Conservation (phyloP, 768 basidiomycete genomes). For the Pisolithus albus region DNA sequence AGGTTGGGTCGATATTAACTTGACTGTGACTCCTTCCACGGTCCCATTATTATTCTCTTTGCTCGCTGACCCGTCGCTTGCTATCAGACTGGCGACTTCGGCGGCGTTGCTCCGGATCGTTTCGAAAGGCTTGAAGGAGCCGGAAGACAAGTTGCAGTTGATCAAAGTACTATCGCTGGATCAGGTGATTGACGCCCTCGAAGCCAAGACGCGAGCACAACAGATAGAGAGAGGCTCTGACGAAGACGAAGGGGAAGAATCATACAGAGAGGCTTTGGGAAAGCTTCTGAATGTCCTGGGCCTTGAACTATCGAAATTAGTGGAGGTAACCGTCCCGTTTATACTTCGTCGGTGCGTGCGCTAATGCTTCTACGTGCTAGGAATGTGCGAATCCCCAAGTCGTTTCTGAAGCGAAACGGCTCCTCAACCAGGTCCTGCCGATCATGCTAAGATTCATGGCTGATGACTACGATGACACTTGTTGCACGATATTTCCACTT, state of each 20-base stretch:
- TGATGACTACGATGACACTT: slow-evolving; percentile 86
- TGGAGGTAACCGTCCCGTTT: slow-evolving; percentile 47
- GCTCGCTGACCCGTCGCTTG: slow-evolving; percentile 67
- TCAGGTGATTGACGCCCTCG: slow-evolving; percentile 74
- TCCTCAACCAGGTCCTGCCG: slow-evolving; percentile 67
- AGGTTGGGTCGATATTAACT: slow-evolving; percentile 98
- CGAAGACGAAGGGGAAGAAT: slow-evolving; percentile 82
- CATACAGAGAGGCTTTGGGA: slow-evolving; percentile 84
- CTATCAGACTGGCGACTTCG: slow-evolving; percentile 79
- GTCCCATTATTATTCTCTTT: slow-evolving; percentile 80
- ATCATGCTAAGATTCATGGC: slow-evolving; percentile 83
- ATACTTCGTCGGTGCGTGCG: neutral
- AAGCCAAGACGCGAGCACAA: slow-evolving; percentile 64
- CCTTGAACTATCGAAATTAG: slow-evolving; percentile 72
- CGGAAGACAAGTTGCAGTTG: slow-evolving; percentile 81
- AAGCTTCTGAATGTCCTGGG: slow-evolving; percentile 78
- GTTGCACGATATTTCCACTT: slow-evolving; percentile 76
- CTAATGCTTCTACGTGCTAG: slow-evolving; percentile 29
- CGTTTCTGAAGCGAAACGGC: slow-evolving; percentile 53
- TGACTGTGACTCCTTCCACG: slow-evolving; percentile 88
- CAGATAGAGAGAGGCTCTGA: slow-evolving; percentile 60
- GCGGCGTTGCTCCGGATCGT: slow-evolving; percentile 74
- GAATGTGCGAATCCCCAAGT: slow-evolving; percentile 55
- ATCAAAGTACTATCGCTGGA: slow-evolving; percentile 84
- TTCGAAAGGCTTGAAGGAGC: slow-evolving; percentile 90